Percentiles rank a stretch among this genome's conserved stretches.
phyloP scores from a whole-genome alignment of 805 yeast species.

The Lachancea sp. region DNA sequence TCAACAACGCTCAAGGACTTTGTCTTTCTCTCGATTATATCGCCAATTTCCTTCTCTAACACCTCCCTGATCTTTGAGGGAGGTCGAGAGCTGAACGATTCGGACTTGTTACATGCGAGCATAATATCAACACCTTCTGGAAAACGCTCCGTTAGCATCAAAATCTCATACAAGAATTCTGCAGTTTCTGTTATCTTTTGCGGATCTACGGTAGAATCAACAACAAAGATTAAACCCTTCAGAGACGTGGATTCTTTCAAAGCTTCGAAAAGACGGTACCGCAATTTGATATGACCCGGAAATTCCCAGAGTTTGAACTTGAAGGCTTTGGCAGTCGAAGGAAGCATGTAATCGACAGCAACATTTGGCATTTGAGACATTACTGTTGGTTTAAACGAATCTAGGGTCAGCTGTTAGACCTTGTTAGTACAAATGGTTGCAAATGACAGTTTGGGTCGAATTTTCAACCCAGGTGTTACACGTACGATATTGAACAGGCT shows the following conservation, averaged over 20 bases:
- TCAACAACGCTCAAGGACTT: constrained; percentile 35
- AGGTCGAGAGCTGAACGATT: constrained; percentile 77
- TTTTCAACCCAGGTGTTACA: background rate
- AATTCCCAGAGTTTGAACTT: constrained; percentile 59
- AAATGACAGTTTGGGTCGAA: too few species aligned
- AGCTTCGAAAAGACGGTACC: constrained; percentile 46
- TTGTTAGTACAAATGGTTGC: background rate
- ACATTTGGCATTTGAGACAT: constrained; percentile 46
- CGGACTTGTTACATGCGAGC: constrained; percentile 80
- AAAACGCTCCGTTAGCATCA: constrained; percentile 52
- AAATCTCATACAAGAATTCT: constrained; percentile 49
- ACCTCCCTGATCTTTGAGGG: constrained; percentile 49
- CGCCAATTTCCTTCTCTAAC: constrained; percentile 59
- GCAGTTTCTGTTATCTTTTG: constrained; percentile 49
- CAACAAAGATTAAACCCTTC: constrained; percentile 64
- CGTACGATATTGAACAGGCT: constrained; percentile 37
- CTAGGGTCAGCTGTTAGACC: constrained; percentile 23
- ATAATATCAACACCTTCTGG: constrained; percentile 68
- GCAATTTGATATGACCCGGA: constrained; percentile 84
- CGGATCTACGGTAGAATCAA: constrained; percentile 64
- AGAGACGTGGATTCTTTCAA: constrained; percentile 40
- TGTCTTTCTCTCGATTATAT: constrained; percentile 40
- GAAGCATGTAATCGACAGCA: constrained; percentile 36
- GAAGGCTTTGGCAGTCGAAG: constrained; percentile 34
- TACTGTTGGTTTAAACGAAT: constrained; percentile 36